Conservation (phyloP, 2,329 filamentous ascomycete genomes). For the Penicillium sp. region DNA sequence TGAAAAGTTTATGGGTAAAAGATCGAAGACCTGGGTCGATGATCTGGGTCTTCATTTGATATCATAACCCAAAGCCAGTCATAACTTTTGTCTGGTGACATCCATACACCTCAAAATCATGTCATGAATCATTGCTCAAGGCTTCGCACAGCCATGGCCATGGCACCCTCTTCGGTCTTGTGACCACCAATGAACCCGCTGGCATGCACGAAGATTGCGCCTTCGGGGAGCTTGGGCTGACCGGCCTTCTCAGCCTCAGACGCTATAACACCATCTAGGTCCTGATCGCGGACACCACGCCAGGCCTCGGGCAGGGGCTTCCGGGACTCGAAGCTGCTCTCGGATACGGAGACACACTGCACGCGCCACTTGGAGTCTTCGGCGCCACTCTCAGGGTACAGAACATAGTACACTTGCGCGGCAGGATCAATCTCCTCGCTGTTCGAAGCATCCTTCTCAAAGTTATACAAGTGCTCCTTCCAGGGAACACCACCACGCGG, state of each 20-base stretch:
- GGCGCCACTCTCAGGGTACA: conserved; percentile 79
- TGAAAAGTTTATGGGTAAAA: background rate
- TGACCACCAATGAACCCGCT: conserved; percentile 96
- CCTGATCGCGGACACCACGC: conserved; percentile 83
- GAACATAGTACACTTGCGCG: conserved; percentile 71
- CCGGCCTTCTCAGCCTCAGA: conserved; percentile 37
- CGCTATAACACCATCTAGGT: conserved; percentile 61
- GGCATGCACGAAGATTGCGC: conserved; percentile 89
- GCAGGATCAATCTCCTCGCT: conserved; percentile 39
- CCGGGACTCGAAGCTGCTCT: conserved; percentile 84
- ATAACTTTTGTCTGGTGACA: conserved; percentile 3
- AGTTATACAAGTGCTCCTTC: conserved; percentile 91
- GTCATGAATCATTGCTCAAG: conserved; percentile 25
- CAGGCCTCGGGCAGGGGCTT: conserved; percentile 87
- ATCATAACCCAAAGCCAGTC: background rate
- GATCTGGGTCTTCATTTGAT: background rate
- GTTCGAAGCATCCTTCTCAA: conserved; percentile 59
- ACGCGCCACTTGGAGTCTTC: conserved; percentile 85
- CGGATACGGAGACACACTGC: conserved; percentile 79
- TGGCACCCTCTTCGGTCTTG: conserved; percentile 80
- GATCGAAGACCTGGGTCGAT: background rate
- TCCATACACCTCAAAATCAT: background rate
- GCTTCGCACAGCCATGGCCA: conserved; percentile 66
- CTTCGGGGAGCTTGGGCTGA: conserved; percentile 38
- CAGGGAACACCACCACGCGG: conserved; percentile 74